Base-by-base conservation (phyloP, 352 stramenopile genomes). In the Globisporangium heterothallicum region DNA sequence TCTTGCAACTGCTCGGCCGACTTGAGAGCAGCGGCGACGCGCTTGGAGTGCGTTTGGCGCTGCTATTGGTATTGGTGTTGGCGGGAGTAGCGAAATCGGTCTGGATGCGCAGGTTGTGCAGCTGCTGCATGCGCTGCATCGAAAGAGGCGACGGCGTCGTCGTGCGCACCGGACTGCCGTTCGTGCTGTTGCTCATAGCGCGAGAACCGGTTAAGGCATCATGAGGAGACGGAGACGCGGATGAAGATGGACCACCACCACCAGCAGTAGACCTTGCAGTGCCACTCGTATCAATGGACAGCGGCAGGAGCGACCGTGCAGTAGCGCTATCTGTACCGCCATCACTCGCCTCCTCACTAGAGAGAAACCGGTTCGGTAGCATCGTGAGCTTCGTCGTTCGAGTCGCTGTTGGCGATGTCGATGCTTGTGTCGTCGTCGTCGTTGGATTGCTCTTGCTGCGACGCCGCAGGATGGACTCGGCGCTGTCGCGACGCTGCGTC, bases 121-220 rank as follows among this genome's bases (percentile, higher is more conserved):
- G 19, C 3, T 52, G 63, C 47, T 71, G 63, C 63, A 71, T 68
- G 42, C 55, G 63, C 51, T 72, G 63, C 63, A 70, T 67, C 4
- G 63, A 34, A 18, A 55, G 48, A 6, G 63, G 63, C 29, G 63
- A 70, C 53, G 61, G 63, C 42, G 26, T 16, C 2, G 44, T 54
- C 19, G 18, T 13, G 24, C 50, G 9, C 30, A 16, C 30, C 10
- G 50, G 50, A 22, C 50, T 57, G 19, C 1, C 41, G 16, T n/a
- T 29, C 19, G 41, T 22, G 29, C 50, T 57, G 50, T 38, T 48
- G 38, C 49, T 36, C 30, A 36, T 36, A 13, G 30, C 10, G 30
- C 30, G 30, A 8, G 30, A 36, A 8, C 16, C n/a, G n/a, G n/a
- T 36, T 13, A 36, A 36, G 9, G 16, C 30, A 36, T 36, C 9